phyloP scores from a whole-genome alignment of 2,329 filamentous ascomycete genomes.

The Epichloe aotearoae region DNA sequence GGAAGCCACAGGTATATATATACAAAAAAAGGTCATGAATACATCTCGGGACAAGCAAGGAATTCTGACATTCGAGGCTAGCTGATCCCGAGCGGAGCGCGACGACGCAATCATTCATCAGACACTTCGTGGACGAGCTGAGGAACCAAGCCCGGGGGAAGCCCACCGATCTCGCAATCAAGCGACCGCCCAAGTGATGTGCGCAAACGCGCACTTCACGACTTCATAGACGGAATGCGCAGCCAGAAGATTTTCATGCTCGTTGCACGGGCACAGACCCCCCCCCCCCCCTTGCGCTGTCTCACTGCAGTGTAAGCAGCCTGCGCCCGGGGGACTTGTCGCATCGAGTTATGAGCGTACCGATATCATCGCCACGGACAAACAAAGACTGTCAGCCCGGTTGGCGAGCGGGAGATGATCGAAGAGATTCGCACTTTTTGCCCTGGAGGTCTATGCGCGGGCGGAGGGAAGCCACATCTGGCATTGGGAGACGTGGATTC shows the following conservation, averaged over 20 bases:
- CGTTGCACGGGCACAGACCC: too few relatives aligned
- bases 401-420: conserved; percentile 22
- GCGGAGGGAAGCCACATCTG: conserved; percentile 37
- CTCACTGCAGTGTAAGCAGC: not conserved
- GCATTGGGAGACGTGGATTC: conserved; percentile 49
- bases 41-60: too few relatives aligned
- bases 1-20: conserved; percentile 33
- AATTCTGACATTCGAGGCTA: too few relatives aligned
- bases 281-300: too few relatives aligned
- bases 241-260: too few relatives aligned
- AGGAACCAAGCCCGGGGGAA: conserved; percentile 35
- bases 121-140: conserved; percentile 37
- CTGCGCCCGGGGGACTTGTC: too few relatives aligned
- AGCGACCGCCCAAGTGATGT: conserved; percentile 14
- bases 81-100: conserved; percentile 19
- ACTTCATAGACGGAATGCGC: too few relatives aligned
- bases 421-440: conserved; percentile 35
- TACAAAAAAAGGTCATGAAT: too few relatives aligned
- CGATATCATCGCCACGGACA: conserved; percentile 32
- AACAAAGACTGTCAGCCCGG: conserved; percentile 27
- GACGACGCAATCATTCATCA: conserved; percentile 23
- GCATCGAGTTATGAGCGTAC: conserved; percentile 43
- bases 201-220: not conserved
- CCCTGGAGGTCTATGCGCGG: conserved; percentile 45
- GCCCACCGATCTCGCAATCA: conserved; percentile 24